Conservation (phyloP, 1,284 basidiomycete genomes). For the Exobasidium rhododendri region DNA sequence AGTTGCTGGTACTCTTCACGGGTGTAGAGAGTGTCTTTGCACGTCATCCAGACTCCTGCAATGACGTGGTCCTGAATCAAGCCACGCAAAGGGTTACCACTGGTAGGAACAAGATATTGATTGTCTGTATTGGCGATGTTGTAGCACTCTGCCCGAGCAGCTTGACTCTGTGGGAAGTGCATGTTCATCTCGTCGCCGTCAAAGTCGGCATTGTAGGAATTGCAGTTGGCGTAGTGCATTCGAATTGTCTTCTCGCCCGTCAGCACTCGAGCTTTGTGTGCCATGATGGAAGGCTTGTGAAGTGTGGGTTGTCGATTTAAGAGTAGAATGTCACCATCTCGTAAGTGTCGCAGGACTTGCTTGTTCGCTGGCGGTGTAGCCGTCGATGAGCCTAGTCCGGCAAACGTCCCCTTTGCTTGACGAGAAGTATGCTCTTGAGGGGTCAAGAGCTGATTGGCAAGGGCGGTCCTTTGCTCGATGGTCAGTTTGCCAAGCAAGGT, state of each 20-base stretch:
- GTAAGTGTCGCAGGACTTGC: constrained; percentile 93
- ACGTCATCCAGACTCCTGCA: constrained; percentile 98
- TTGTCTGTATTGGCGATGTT: constrained; percentile 94
- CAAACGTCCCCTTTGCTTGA: constrained; percentile 48
- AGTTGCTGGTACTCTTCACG: constrained; percentile 96
- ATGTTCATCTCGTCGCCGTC: constrained; percentile 99
- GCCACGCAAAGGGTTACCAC: constrained; percentile 93
- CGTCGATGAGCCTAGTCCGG: constrained; percentile 45
- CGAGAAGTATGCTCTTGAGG: constrained; percentile 69
- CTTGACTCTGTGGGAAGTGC: constrained; percentile 93
- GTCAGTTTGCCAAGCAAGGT: constrained; percentile 66
- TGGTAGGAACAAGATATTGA: constrained; percentile 97
- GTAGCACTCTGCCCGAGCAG: constrained; percentile 77
- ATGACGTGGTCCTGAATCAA: constrained; percentile 99
- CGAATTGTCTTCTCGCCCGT: constrained; percentile 97
- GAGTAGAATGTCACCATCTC: constrained; percentile 92
- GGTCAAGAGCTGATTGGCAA: constrained; percentile 94
- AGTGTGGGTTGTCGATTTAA: constrained; percentile 97
- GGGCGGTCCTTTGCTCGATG: constrained; percentile 82
- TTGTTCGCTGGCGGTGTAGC: constrained; percentile 69
- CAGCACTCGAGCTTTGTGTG: constrained; percentile 86
- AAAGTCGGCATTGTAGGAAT: constrained; percentile 99
- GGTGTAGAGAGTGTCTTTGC: constrained; percentile 88
- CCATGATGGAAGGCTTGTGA: constrained; percentile 99
- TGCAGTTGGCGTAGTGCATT: constrained; percentile 99